These are phyloP conservation scores for Hymenoscyphus linearis DNA, from an alignment of 2,329 filamentous ascomycete species.

Conservation along the genomic window DNA sequence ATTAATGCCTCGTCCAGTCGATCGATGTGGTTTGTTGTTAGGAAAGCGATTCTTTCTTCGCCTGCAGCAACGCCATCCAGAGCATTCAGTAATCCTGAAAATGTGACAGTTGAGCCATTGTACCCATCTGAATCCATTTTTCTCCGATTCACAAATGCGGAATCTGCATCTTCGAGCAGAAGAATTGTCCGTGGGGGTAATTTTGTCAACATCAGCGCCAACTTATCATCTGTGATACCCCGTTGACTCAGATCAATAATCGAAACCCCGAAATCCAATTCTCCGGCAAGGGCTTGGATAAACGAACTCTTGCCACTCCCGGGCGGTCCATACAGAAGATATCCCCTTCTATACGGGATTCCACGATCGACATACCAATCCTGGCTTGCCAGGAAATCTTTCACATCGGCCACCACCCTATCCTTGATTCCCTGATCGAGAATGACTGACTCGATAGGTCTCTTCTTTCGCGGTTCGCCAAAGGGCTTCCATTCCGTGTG, in stretches of 20 bases:
- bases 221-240: constrained; percentile 53
- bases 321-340: constrained; percentile 72
- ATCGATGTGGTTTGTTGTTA: constrained; percentile 94
- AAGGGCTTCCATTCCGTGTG: constrained; percentile 81
- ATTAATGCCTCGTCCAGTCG: constrained; percentile 80
- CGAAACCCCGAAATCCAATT: constrained; percentile 48
- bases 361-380: constrained; percentile 80
- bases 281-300: constrained; percentile 85
- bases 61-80: constrained; percentile 90
- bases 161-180: constrained; percentile 52
- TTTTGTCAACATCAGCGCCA: constrained; percentile 45
- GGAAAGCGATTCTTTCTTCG: constrained; percentile 87
- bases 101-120: constrained; percentile 50
- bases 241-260: constrained; percentile 46
- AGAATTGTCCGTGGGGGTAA: constrained; percentile 49
- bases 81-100: constrained; percentile 82
- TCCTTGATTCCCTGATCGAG: constrained; percentile 70
- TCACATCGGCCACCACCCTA: constrained; percentile 44
- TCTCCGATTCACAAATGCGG: constrained; percentile 44
- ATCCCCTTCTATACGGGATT: constrained; percentile 72
- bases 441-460: constrained; percentile 83
- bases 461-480: constrained; percentile 78
- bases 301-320: constrained; percentile 85
- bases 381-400: constrained; percentile 58
- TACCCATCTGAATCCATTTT: constrained; percentile 48